Evolutionary conservation across 75 land plant species (phyloP), one percentile per base, ranked within the genome.

Genomic region (Sequoia sempervirens): DNA sequence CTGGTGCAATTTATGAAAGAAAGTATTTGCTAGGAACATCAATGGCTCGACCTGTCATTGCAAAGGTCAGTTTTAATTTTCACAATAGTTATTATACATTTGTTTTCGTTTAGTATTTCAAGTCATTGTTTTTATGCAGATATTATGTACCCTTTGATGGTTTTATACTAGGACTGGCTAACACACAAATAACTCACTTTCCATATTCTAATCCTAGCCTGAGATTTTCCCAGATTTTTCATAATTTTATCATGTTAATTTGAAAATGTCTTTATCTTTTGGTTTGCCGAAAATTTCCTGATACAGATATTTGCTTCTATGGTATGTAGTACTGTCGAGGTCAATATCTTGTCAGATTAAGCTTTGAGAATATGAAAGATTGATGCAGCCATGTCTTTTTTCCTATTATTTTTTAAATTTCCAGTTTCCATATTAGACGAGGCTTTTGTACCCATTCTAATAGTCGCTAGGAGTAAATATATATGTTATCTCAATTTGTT

Each of bases 11-110:
- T 40, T 98, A 98, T 85, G 99, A 98, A 83, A 90, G 99, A 64
- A 98, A 96, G 84, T 98, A 98, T 87, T 84, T 96, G 88, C 92
- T 98, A 78, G 99, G 99, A 38, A 98, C 99, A 17, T 96, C 99
- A 80, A 98, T 98, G 99, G 99, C 99, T 70, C 98, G 99, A 20
- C 99, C 99, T 81, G 93, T 98, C 75, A 98, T 98, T 88, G 99
- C 99, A 50, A 98, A 98, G 98, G 99, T 96, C 70, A 40, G 38
- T 52, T 52, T 46, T 81, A 12, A 61, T 28, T 52, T 34, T 23
- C 23, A 15, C 34, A 13, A 10, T 34, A 13, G 40, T 45, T 23
- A 30, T 41, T 79, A 9, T 2, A 41, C 26, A 43, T n/a, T 38
- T 18, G 2, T 11, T 23, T 76, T 41, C 46, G 8, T 76, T 45